Conservation (phyloP, 1,284 basidiomycete genomes). For the Cryptococcus sp. region DNA sequence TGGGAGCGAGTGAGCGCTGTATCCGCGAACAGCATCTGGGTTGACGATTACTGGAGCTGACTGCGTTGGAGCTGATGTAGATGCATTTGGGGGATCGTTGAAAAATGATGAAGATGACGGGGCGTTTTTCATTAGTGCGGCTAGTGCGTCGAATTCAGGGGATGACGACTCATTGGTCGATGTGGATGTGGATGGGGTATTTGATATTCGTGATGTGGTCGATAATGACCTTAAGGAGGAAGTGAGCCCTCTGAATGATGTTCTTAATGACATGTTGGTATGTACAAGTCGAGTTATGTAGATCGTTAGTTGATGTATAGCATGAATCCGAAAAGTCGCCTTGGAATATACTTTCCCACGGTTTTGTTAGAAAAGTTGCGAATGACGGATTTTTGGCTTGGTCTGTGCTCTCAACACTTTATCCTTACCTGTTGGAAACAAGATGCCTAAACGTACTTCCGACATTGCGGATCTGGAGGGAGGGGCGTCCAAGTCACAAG, state of each 20-base stretch:
- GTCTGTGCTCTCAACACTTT: not conserved
- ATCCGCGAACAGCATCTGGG: conserved; percentile 20
- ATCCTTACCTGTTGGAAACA: not conserved
- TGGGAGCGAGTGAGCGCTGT: conserved; percentile 52
- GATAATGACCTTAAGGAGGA: conserved; percentile 6
- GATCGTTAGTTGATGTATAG: too few species aligned
- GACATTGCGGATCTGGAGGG: conserved; percentile 37
- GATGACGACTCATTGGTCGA: not conserved
- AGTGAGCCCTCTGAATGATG: conserved; percentile 3
- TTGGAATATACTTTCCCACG: conserved; percentile 25
- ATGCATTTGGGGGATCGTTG: not conserved
- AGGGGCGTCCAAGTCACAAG: conserved; percentile 22
- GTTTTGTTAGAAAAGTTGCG: conserved; percentile 15
- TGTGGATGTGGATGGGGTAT: conserved; percentile 1
- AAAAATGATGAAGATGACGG: not conserved
- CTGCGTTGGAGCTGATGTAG: not conserved
- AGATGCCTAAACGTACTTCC: conserved; percentile 40
- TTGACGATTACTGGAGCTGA: not conserved
- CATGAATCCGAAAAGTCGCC: not conserved
- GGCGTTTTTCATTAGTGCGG: not conserved
- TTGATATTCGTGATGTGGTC: not conserved
- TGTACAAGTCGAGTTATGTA: not conserved
- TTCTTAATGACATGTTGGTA: conserved; percentile 14
- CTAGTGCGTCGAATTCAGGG: not conserved
- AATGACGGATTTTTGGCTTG: not conserved